Base-by-base conservation (phyloP, 179 eudicot genomes). In the Silene coronaria region DNA sequence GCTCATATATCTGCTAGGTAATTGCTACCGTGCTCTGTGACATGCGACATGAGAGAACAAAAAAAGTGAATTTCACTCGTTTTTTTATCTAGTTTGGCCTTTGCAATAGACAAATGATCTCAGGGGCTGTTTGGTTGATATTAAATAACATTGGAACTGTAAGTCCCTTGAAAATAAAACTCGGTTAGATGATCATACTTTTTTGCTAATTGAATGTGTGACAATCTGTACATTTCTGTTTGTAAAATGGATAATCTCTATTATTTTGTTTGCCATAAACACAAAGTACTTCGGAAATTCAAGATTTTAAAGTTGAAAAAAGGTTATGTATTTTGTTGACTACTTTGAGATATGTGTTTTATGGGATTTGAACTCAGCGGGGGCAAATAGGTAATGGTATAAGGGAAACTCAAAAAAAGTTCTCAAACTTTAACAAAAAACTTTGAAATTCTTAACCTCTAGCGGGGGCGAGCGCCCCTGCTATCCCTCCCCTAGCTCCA, bases 1-100 rank as follows among this genome's bases (percentile, higher is more conserved):
- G 75, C 72, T 51, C 34, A 45, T 17, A 28, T 75, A 6, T 51
- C 51, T 75, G 53, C 48, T 45, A 51, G 42, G 19, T 36, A 4
- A 23, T 64, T n/a, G 26, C 42, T 28, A 72, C 59, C 62, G 42
- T 46, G 69, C 58, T n/a, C 51, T 9, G 57, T 55, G 45, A 36
- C 71, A 34, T 34, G 10, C 0, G 17, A 64, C 66, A 23, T 23
- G 45, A 32, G 53, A 61, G 45, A 38, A 32, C n/a, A n/a, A 17
- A 75, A n/a, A 30, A 51, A 22, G 1, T 60, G 34, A 38, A 34
- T 17, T 65, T 69, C 22, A 6, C 55, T n/a, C 17, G 22, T 17
- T 2, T 17, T 2, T 5, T 36, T 36, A 34, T 36, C 14, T 34
- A 34, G 16, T 4, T 28, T 64, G 36, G 42, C n/a, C 36, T 24